Percentiles rank a stretch among this genome's conserved stretches.
phyloP scores from a whole-genome alignment of 495 filamentous ascomycete species.

The Penicillium egyptiacum region DNA sequence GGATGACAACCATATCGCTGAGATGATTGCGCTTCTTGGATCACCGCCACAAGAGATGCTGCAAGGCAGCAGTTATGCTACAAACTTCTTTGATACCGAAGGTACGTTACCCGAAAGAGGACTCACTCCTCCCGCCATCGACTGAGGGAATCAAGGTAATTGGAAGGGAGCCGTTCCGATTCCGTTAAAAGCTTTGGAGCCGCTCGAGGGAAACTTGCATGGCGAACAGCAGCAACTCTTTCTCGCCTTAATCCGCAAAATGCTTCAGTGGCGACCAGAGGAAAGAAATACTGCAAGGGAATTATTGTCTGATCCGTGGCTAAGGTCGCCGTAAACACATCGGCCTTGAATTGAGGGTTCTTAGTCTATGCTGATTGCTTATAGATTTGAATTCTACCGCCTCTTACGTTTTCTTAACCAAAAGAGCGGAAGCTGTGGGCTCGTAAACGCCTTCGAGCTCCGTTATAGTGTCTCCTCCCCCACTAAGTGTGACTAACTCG shows the following conservation, averaged over 20 bases:
- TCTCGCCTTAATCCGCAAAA: slow-evolving; percentile 38
- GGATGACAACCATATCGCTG: slow-evolving; percentile 42
- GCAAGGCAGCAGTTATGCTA: slow-evolving; percentile 28
- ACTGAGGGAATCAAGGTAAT: too few relatives aligned
- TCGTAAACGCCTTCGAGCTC: too few relatives aligned
- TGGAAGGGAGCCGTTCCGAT: neutral
- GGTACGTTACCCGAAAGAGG: too few relatives aligned
- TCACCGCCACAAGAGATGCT: slow-evolving; percentile 40
- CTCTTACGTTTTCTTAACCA: too few relatives aligned
- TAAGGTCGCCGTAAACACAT: slow-evolving; percentile 15
- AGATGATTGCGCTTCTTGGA: slow-evolving; percentile 45
- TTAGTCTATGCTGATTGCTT: too few relatives aligned
- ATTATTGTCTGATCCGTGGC: slow-evolving; percentile 33
- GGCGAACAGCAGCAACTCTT: slow-evolving; percentile 34
- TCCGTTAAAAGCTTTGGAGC: slow-evolving; percentile 19
- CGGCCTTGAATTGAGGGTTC: neutral
- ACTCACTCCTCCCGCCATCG: too few relatives aligned
- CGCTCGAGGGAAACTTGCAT: slow-evolving; percentile 28
- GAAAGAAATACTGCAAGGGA: slow-evolving; percentile 38
- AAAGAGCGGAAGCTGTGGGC: too few relatives aligned
- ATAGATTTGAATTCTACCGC: too few relatives aligned
- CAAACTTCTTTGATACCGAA: slow-evolving; percentile 19
- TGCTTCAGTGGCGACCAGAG: slow-evolving; percentile 47
- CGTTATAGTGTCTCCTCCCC: too few relatives aligned
- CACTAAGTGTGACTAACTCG: too few relatives aligned